Conservation (phyloP, 495 filamentous ascomycete species). For the Trichoderma asperelloides region DNA sequence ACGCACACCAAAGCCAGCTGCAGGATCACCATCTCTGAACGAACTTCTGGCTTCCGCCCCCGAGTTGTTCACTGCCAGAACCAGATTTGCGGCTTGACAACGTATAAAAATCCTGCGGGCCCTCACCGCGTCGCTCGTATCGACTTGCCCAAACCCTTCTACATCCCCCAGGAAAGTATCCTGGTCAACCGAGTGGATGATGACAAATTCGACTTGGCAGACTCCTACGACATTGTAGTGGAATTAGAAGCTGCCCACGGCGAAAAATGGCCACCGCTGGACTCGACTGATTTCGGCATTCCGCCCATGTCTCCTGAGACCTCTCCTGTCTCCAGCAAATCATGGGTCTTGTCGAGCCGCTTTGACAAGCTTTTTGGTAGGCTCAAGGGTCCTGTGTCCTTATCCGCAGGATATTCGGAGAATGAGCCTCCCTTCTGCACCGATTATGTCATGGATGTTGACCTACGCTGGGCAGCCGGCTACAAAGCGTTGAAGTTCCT, state of each 20-base stretch:
- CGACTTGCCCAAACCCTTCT: constrained; percentile 34
- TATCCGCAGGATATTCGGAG: constrained; percentile 28
- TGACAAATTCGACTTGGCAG: constrained; percentile 32
- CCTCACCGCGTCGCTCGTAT: constrained; percentile 35
- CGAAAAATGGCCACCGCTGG: constrained; percentile 39
- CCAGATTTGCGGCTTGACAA: constrained; percentile 35
- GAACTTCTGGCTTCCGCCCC: constrained; percentile 16
- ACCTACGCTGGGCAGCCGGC: constrained; percentile 34
- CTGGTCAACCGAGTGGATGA: constrained; percentile 34
- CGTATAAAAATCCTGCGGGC: constrained; percentile 35
- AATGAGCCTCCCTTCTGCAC: constrained; percentile 19
- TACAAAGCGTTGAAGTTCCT: constrained; percentile 16
- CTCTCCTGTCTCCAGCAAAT: constrained; percentile 18
- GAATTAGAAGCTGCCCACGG: constrained; percentile 38
- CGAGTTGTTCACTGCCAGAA: constrained; percentile 36
- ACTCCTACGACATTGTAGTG: constrained; percentile 35
- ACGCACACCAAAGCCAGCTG: constrained; percentile 32
- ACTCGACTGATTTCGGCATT: constrained; percentile 24
- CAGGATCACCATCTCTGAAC: constrained; percentile 30
- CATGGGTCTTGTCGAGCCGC: constrained; percentile 32
- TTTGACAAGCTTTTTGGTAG: constrained; percentile 31
- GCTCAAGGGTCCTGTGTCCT: constrained; percentile 25
- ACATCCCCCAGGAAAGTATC: constrained; percentile 38
- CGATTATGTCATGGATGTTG: constrained; percentile 36
- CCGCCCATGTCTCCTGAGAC: constrained; percentile 18